A percentile compares a stretch with the other conserved stretches of the same genome.
phyloP scores from a whole-genome alignment of 2,329 filamentous ascomycete genomes.

The Aureobasidium lini region DNA sequence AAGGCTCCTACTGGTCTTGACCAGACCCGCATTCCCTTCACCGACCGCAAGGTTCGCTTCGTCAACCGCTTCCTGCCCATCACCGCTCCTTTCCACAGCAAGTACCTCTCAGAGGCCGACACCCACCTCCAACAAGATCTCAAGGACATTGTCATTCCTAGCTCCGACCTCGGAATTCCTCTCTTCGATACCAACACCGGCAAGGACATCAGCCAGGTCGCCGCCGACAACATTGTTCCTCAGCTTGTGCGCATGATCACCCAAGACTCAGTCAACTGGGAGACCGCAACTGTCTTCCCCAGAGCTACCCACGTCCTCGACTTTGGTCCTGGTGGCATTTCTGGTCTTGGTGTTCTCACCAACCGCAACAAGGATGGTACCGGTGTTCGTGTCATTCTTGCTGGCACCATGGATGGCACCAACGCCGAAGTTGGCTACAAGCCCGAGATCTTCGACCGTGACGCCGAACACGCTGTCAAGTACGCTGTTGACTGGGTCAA shows the following conservation, averaged over 20 bases:
- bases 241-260: conserved; percentile 88
- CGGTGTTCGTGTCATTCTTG: conserved; percentile 91
- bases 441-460: conserved; percentile 92
- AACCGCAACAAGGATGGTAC: conserved; percentile 99
- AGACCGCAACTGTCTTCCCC: conserved; percentile 85
- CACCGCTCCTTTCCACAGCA: conserved; percentile 96
- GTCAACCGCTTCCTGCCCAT: conserved; percentile 96
- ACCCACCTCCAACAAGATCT: conserved; percentile 80
- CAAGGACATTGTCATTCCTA: conserved; percentile 69
- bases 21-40: conserved; percentile 89
- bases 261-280: conserved; percentile 90
- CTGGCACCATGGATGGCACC: conserved; percentile 85
- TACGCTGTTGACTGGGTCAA: conserved; percentile 97
- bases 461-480: conserved; percentile 88
- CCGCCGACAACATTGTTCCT: conserved; percentile 70
- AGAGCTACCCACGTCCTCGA: conserved; percentile 90
- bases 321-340: conserved; percentile 94
- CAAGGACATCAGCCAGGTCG: conserved; percentile 67
- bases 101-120: conserved; percentile 77
- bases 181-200: conserved; percentile 89
- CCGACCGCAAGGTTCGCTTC: conserved; percentile 92
- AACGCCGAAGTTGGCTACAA: conserved; percentile 93
- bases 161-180: conserved; percentile 67
- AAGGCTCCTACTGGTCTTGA: conserved; percentile 97
- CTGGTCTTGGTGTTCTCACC: conserved; percentile 87